Evolutionary conservation across 1,284 basidiomycete genomes (phyloP), one percentile per base, ranked within the genome.

Genomic region (Boletus smithii): DNA sequence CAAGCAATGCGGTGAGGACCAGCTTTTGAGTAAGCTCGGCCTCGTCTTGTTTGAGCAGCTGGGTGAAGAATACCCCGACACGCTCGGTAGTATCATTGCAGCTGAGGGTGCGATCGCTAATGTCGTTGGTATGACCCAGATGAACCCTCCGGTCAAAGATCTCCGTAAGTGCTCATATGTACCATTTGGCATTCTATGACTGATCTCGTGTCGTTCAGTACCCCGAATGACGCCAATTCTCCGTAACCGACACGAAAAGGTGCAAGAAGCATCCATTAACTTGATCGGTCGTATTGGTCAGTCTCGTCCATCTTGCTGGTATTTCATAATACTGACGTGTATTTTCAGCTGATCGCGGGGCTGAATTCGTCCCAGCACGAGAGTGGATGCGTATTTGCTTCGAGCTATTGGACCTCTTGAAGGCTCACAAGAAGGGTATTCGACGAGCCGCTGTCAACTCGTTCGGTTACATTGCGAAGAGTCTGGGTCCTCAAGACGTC

Each of bases 321-420:
- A 16, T 40, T 36, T 18, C 29, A 8, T 7, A 17, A 53, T 40
- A 59, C 44, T 49, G 27, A 63, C 1, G n/a, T 36, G 7, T 51
- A 44, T 49, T 29, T 33, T 49, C 49, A 84, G 95, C 97, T 50
- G 97, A 99, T 83, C 92, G 97, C 67, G 97, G 97, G 51, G 93
- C 97, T 32, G 97, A 99, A 71, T 98, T 93, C 53, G 97, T 99
- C 0, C 94, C 94, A 23, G 95, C 97, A 18, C 84, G 95, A 63
- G 97, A 99, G 72, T 99, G 95, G 95, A 99, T 99, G 97, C 88
- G 97, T 63, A 99, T 99, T 68, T 99, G 97, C 68, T 99, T 99
- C 70, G 97, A 99, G 69, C 74, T 99, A 32, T 80, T 99, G 41
- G 97, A 99, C 63, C 76, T 99, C 34, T 79, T 99, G 61, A 99